Base-by-base conservation (phyloP, 352 stramenopile genomes). In the Phytophthora sp. region DNA sequence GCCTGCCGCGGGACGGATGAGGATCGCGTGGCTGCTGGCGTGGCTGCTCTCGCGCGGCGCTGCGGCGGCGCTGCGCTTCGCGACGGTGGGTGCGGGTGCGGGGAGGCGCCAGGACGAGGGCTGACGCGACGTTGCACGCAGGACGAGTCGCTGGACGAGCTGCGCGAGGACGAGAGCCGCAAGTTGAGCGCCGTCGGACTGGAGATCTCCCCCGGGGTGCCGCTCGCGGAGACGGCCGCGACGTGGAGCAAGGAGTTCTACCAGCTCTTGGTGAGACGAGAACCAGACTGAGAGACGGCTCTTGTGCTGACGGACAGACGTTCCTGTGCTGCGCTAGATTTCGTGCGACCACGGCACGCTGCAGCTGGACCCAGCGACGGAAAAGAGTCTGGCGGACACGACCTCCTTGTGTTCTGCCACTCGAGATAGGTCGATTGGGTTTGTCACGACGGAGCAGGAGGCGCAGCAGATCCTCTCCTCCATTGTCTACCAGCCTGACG, bases 401-500 rank as follows among this genome's bases (percentile, higher is more conserved):
- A 51, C 58, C 5, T 69, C 74, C 23, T 31, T 52, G 35, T 74
- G 62, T 26, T 28, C n/a, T 10, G 21, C 13, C 12, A 31, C 39
- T 23, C 24, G 24, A 5, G 27, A 41, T 3, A 37, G 56, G 17
- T 61, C 35, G 28, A 55, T 77, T 41, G 35, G 42, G 13, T 59
- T 41, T 13, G 30, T 62, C 15, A 74, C 72, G 27, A 77, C 72
- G 4, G 43, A 54, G 9, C 21, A 43, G 8, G 72, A 77, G 31
- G 68, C 64, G 21, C 64, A 71, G 39, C 52, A 44, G 15, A 65
- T 76, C 11, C 59, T 77, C 2, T 51, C 60, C 18, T 67, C 64
- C 6, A 61, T 80, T 24, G 27, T 66, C 17, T 77, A 80, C 24
- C 31, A 53, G 23, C 64, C 58, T 31, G 41, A 60, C 31, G 9